Conservation (phyloP, 2,329 filamentous ascomycete genomes). For the Cordyceps pruinosa region DNA sequence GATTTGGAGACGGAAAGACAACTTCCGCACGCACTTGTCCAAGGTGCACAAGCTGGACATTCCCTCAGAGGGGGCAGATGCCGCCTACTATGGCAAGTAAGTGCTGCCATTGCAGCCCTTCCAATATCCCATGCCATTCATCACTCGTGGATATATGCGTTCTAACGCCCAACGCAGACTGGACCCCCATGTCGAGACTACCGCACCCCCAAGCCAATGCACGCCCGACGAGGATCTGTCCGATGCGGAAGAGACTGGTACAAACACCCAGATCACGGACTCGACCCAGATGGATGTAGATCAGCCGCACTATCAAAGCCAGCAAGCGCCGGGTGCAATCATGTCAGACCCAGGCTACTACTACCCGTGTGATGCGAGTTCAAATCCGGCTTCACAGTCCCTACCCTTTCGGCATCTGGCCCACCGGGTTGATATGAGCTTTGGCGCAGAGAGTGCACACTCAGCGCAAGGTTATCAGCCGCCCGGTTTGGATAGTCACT, state of each 20-base stretch:
- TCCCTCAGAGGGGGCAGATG: background rate
- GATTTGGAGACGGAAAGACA: conserved; percentile 74
- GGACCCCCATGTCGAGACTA: background rate
- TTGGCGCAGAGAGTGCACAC: background rate
- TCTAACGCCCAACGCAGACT: background rate
- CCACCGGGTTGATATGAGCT: background rate
- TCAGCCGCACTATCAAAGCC: background rate
- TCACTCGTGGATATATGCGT: too few species aligned
- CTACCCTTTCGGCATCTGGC: background rate
- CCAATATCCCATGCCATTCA: too few species aligned
- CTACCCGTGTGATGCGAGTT: too few species aligned
- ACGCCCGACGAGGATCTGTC: background rate
- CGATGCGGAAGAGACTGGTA: background rate
- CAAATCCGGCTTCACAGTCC: background rate
- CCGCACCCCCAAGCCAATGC: background rate
- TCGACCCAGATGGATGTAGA: background rate
- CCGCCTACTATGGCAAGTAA: background rate
- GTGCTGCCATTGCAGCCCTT: background rate
- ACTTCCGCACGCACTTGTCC: conserved; percentile 73
- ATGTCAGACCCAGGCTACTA: background rate
- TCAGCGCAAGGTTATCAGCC: background rate
- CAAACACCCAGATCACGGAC: background rate
- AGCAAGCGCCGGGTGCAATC: background rate
- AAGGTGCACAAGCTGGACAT: conserved; percentile 51
- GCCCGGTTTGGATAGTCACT: background rate